phyloP scores from a whole-genome alignment of 108 stramenopile species.

The Cyclotella cryptica region DNA sequence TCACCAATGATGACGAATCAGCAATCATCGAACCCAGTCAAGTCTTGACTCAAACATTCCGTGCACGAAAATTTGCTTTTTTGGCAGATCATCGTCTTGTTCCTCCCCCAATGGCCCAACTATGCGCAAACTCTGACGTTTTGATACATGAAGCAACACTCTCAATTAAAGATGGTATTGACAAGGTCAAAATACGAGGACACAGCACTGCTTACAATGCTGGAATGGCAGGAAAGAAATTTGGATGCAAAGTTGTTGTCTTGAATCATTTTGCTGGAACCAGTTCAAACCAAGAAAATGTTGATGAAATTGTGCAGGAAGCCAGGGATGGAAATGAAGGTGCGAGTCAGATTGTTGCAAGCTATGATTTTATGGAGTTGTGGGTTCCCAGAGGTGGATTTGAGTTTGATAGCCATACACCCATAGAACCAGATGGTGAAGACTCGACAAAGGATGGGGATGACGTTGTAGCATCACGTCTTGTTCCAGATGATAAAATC shows the following conservation, averaged over 20 bases:
- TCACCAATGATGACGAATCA: conserved; percentile 65
- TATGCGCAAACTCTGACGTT: conserved; percentile 77
- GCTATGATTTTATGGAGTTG: conserved; percentile 85
- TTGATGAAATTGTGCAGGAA: conserved; percentile 46
- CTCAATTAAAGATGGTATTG: conserved; percentile 50
- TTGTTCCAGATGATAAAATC: too few relatives aligned
- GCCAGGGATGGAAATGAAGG: conserved; percentile 54
- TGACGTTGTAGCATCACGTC: neutral
- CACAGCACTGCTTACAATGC: conserved; percentile 85
- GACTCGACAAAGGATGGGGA: neutral
- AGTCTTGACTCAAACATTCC: conserved; percentile 53
- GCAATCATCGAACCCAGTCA: conserved; percentile 64
- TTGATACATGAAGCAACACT: conserved; percentile 92
- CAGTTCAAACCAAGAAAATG: conserved; percentile 13
- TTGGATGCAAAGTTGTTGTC: conserved; percentile 64
- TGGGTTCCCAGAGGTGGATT: conserved; percentile 75
- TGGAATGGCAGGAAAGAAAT: conserved; percentile 57
- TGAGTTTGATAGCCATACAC: conserved; percentile 23
- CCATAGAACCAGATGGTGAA: neutral
- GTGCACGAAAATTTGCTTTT: conserved; percentile 71
- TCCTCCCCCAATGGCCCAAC: conserved; percentile 61
- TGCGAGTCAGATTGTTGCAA: conserved; percentile 52
- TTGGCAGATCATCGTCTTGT: conserved; percentile 75
- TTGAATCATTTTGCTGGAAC: conserved; percentile 77
- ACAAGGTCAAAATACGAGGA: conserved; percentile 59